These are phyloP conservation scores for Boletus holoroseus DNA, from an alignment of 1,284 basidiomycete species.

Conservation along the genomic window DNA sequence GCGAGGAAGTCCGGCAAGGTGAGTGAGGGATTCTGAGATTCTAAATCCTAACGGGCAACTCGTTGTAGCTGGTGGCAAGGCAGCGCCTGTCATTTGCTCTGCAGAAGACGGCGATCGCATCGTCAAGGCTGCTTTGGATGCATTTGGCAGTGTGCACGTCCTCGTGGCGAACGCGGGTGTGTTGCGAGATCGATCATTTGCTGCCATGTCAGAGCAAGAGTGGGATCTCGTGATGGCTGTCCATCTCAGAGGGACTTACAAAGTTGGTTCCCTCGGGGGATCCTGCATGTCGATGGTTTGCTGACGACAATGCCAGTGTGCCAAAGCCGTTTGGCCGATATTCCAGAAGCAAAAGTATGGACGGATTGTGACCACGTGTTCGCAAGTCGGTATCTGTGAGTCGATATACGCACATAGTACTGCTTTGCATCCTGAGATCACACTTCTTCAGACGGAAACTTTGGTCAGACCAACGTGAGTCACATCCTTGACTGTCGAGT, in stretches of 20 bases:
- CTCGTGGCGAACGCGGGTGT: constrained; percentile 96
- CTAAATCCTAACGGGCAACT: background rate
- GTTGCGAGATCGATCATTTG: constrained; percentile 87
- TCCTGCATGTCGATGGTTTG: background rate
- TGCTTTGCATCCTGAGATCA: constrained; percentile 3
- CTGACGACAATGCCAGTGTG: constrained; percentile 48
- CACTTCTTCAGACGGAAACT: constrained; percentile 72
- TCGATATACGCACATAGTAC: constrained; percentile 13
- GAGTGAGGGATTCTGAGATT: constrained; percentile 15
- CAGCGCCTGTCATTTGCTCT: constrained; percentile 77
- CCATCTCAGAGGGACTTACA: constrained; percentile 79
- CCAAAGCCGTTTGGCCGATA: constrained; percentile 93
- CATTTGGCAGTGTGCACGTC: constrained; percentile 86
- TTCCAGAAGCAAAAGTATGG: constrained; percentile 98
- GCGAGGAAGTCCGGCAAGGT: constrained; percentile 82
- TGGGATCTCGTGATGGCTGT: constrained; percentile 93
- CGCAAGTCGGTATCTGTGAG: constrained; percentile 88
- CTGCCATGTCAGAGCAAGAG: constrained; percentile 83
- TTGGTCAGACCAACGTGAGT: constrained; percentile 82
- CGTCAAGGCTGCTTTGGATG: constrained; percentile 82
- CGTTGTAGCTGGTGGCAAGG: constrained; percentile 77
- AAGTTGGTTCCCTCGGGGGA: constrained; percentile 36
- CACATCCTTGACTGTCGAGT: background rate
- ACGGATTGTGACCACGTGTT: constrained; percentile 91
- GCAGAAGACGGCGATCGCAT: constrained; percentile 90